Evolutionary conservation across 2,329 filamentous ascomycete species (phyloP).

Genomic region (Curvularia sp.): DNA sequence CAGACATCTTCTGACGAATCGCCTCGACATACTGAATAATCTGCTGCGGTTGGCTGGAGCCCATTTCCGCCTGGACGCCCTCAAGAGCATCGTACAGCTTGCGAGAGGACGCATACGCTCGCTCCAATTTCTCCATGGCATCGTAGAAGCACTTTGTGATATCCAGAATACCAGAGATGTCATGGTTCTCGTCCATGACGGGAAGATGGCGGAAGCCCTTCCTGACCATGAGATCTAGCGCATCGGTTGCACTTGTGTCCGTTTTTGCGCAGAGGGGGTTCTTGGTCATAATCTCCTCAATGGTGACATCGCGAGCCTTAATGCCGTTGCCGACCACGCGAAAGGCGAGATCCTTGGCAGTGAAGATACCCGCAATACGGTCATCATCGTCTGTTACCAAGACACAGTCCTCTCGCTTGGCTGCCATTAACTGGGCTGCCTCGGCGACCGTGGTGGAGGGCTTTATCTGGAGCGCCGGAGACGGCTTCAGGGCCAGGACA

Average conservation of each 20-base stretch:
- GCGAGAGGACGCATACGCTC: slow-evolving; percentile 95
- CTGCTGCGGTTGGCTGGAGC: slow-evolving; percentile 94
- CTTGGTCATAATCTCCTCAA: slow-evolving; percentile 99
- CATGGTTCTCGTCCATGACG: slow-evolving; percentile 99
- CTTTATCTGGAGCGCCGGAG: slow-evolving; percentile 96
- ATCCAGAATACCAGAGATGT: slow-evolving; percentile 96
- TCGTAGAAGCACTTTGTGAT: slow-evolving; percentile 99
- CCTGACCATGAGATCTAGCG: slow-evolving; percentile 94
- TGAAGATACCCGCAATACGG: slow-evolving; percentile 97
- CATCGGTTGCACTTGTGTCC: slow-evolving; percentile 97
- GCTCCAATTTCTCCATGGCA: slow-evolving; percentile 99
- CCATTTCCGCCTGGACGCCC: slow-evolving; percentile 95
- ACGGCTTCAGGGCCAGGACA: slow-evolving; percentile 93
- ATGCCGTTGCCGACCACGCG: slow-evolving; percentile 90
- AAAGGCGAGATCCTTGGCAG: slow-evolving; percentile 97
- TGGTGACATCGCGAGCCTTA: slow-evolving; percentile 88
- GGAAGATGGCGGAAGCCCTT: slow-evolving; percentile 98
- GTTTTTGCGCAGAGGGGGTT: slow-evolving; percentile 97
- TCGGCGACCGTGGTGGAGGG: slow-evolving; percentile 92
- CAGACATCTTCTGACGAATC: slow-evolving; percentile 94
- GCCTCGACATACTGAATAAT: slow-evolving; percentile 99
- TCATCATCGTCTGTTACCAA: slow-evolving; percentile 98
- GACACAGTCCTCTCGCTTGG: slow-evolving; percentile 97
- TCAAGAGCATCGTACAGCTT: slow-evolving; percentile 97
- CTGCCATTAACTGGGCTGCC: slow-evolving; percentile 97